Base-by-base conservation (phyloP, 1,139 yeast genomes). In the Petasospora fabianii region DNA sequence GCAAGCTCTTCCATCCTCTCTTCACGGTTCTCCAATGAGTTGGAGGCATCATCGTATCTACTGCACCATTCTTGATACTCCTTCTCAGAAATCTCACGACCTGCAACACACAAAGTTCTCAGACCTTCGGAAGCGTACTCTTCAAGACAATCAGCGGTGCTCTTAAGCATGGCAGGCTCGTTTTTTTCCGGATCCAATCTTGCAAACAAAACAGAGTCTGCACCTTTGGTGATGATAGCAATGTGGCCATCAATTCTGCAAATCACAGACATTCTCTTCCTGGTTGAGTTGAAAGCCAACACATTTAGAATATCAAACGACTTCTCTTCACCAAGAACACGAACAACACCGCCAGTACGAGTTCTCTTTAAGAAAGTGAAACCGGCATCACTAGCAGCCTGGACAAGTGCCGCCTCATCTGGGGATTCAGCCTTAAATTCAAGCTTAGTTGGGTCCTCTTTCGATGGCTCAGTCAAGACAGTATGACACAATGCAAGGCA, bases 231-330 rank as follows among this genome's bases (percentile, higher is more conserved):
- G 43, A 84, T 75, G 48, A 92, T 66, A 20, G 82, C 58, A 48
- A 82, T 67, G 49, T 64, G 65, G 32, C 74, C 60, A 43, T 60
- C 56, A 51, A 79, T 66, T 46, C 75, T 84, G 30, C 90, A 75
- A 48, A 90, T 85, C 11, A 92, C 88, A 70, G 96, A 85, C 97
- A 90, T 92, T 69, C 97, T 78, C 70, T 92, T 92, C 63, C 98
- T 78, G 0, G 96, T 77, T 1, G 97, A 88, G 44, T 88, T 84
- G 64, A 92, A 92, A 47, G 87, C 95, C 52, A 92, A 69, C 21
- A 80, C 75, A 50, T 85, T 84, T 47, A 92, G 68, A 39, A 90
- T 68, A 55, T 84, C 86, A 60, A 75, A 88, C 52, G 84, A 87
- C 40, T 69, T 68, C 38, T 73, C 73, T 32, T 72, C 68, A 42